These are phyloP conservation scores for Musa balbisiana DNA, from an alignment of 202 grass and related monocot genomes.

Conservation along the genomic window DNA sequence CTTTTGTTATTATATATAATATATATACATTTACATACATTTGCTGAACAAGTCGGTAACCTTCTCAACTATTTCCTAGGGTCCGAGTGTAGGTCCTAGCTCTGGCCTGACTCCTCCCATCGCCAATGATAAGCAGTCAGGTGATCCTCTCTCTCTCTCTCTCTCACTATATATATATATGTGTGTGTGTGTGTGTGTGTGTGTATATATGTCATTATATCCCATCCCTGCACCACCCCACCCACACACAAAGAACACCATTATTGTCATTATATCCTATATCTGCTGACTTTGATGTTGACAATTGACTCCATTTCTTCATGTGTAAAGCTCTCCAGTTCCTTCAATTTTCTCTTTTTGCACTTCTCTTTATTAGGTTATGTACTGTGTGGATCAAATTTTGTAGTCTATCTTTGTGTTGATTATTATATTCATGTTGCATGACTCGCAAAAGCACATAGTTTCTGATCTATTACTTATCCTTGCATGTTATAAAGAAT, in stretches of 20 bases:
- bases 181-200: too few species aligned
- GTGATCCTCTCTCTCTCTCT: not conserved
- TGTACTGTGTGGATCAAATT: not conserved
- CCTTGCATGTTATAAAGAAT: not conserved
- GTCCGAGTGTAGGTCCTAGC: conserved; percentile 16
- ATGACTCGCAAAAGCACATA: not conserved
- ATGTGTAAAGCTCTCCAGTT: not conserved
- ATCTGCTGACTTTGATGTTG: not conserved
- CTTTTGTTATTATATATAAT: not conserved
- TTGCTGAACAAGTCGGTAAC: not conserved
- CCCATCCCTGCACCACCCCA: too few species aligned
- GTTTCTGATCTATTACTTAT: not conserved
- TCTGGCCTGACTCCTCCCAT: conserved; percentile 5
- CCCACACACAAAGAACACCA: too few species aligned
- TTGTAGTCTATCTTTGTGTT: not conserved
- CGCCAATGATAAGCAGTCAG: conserved; percentile 15
- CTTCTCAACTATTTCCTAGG: not conserved
- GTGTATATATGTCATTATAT: too few species aligned
- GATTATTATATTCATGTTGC: not conserved
- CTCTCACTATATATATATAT: too few species aligned
- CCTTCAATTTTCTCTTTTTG: not conserved
- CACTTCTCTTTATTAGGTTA: not conserved
- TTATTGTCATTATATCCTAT: not conserved
- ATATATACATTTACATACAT: not conserved
- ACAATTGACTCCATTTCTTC: not conserved